These are phyloP conservation scores for Didymella pinodella DNA, from an alignment of 2,329 filamentous ascomycete species.

Conservation along the genomic window DNA sequence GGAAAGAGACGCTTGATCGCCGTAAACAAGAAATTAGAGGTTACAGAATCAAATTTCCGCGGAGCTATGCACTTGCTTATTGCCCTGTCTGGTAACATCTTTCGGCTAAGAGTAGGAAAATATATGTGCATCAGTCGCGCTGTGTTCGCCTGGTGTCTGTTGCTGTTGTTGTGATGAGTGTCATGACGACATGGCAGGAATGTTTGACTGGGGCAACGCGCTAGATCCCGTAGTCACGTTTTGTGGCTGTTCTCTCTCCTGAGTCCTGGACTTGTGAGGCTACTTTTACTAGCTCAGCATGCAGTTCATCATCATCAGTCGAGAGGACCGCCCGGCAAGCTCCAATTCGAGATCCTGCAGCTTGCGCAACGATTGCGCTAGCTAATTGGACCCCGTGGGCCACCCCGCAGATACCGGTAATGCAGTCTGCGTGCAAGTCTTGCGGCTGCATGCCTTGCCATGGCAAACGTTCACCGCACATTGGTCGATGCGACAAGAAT, in stretches of 20 bases:
- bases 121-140: not conserved
- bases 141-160: not conserved
- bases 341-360: slow-evolving; percentile 16
- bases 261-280: not conserved
- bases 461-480: slow-evolving; percentile 16
- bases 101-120: not conserved
- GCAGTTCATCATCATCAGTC: slow-evolving; percentile 1
- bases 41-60: slow-evolving; percentile 2
- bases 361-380: slow-evolving; percentile 16
- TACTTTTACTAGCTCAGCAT: not conserved
- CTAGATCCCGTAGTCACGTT: slow-evolving; percentile 8
- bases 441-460: slow-evolving; percentile 29
- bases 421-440: slow-evolving; percentile 16
- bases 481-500: slow-evolving; percentile 24
- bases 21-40: slow-evolving; percentile 2
- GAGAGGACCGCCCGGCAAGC: not conserved
- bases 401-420: slow-evolving; percentile 27
- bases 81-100: not conserved
- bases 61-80: not conserved
- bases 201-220: slow-evolving; percentile 4
- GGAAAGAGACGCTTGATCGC: not conserved
- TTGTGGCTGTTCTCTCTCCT: not conserved
- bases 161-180: not conserved
- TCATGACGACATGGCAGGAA: slow-evolving; percentile 10
- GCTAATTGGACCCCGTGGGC: slow-evolving; percentile 21